Evolutionary conservation across 208 protist species (phyloP).

Genomic region (Trypanosoma lewisi): DNA sequence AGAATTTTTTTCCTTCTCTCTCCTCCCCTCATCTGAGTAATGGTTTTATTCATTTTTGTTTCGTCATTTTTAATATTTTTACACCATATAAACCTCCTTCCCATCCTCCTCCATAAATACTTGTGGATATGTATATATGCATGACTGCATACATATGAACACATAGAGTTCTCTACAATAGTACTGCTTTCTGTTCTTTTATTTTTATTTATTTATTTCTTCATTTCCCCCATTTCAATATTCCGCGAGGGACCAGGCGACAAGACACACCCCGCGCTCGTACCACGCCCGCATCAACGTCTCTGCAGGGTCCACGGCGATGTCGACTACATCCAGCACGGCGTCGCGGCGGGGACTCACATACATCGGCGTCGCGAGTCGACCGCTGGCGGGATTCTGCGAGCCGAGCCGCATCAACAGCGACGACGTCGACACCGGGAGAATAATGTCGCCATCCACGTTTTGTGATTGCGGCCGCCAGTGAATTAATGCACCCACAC

Average conservation of each 20-base stretch:
- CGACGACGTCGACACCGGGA: slow-evolving; percentile 21
- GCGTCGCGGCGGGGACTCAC: slow-evolving; percentile 59
- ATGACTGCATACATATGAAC: neutral
- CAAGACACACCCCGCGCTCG: slow-evolving; percentile 79
- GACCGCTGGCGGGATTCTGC: slow-evolving; percentile 23
- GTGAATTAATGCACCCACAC: slow-evolving; percentile 39
- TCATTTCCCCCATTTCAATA: neutral
- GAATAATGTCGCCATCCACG: neutral
- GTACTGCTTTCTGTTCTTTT: slow-evolving; percentile 12
- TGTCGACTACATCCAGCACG: slow-evolving; percentile 75
- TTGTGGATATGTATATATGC: slow-evolving; percentile 5
- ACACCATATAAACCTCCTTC: neutral
- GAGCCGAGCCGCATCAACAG: slow-evolving; percentile 27
- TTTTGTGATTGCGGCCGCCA: slow-evolving; percentile 27
- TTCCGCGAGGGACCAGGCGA: slow-evolving; percentile 59
- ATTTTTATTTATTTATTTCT: neutral
- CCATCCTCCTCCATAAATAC: neutral
- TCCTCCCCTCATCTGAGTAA: too few species aligned
- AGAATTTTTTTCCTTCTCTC: too few species aligned
- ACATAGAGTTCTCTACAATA: neutral
- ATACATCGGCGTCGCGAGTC: slow-evolving; percentile 81
- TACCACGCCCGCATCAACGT: slow-evolving; percentile 60
- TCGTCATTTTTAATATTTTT: too few species aligned
- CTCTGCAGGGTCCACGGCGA: slow-evolving; percentile 29
- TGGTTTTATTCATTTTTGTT: too few species aligned